Conservation (phyloP, 495 filamentous ascomycete genomes). For the Aspergillus saccharolyticus region DNA sequence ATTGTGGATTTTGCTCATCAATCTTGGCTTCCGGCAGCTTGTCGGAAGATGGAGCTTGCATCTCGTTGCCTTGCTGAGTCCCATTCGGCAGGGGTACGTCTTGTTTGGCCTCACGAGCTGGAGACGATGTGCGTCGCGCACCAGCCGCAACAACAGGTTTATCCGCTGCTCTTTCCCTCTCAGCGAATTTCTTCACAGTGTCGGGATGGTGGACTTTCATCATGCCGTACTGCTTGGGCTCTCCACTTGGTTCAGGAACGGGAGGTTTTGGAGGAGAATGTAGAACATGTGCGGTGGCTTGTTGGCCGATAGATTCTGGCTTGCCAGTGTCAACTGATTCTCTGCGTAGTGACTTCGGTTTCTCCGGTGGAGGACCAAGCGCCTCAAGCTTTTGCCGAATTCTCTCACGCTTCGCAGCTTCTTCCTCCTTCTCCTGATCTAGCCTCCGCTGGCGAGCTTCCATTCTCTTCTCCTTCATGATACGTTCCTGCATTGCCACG, state of each 20-base stretch:
- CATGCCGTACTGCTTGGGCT: slow-evolving; percentile 54
- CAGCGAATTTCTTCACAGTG: slow-evolving; percentile 40
- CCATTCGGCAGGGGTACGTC: slow-evolving; percentile 30
- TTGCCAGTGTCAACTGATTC: slow-evolving; percentile 29
- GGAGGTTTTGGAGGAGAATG: slow-evolving; percentile 51
- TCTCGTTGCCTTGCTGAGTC: slow-evolving; percentile 17
- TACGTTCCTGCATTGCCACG: slow-evolving; percentile 64
- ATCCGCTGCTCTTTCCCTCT: slow-evolving; percentile 35
- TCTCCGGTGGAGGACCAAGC: slow-evolving; percentile 61
- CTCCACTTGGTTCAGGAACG: slow-evolving; percentile 47
- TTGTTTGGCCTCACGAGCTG: slow-evolving; percentile 30
- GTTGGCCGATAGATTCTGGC: slow-evolving; percentile 18
- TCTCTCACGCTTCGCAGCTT: slow-evolving; percentile 73
- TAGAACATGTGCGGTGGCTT: slow-evolving; percentile 20
- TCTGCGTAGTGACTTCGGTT: slow-evolving; percentile 46
- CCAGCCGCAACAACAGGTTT: slow-evolving; percentile 25
- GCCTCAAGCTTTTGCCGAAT: slow-evolving; percentile 78
- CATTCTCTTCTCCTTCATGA: slow-evolving; percentile 81
- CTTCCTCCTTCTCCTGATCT: slow-evolving; percentile 77
- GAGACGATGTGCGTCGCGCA: slow-evolving; percentile 29
- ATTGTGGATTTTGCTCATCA: slow-evolving; percentile 35
- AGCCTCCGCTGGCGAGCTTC: slow-evolving; percentile 69
- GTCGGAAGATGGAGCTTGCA: slow-evolving; percentile 15
- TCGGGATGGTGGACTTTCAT: slow-evolving; percentile 55
- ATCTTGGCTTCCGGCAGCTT: slow-evolving; percentile 22